A percentile compares a stretch with the other conserved stretches of the same genome.
phyloP scores from a whole-genome alignment of 148 eudicot species.

The Cornus kousa region DNA sequence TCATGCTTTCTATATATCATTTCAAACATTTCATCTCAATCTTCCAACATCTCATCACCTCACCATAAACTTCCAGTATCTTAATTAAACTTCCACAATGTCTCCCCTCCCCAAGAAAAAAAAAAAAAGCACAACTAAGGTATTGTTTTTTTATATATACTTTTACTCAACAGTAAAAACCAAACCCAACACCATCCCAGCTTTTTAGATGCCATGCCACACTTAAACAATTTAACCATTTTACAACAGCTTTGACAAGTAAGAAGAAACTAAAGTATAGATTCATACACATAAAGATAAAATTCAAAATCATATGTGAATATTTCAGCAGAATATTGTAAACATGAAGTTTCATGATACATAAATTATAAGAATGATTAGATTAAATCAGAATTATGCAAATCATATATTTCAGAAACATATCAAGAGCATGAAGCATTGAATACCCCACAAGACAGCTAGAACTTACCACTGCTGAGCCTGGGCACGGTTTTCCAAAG shows the following conservation, averaged over 20 bases:
- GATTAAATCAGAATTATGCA: not conserved
- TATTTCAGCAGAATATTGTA: too few species aligned
- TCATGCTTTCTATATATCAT: not conserved
- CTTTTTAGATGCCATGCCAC: too few species aligned
- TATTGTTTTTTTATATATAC: too few species aligned
- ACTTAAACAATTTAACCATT: too few species aligned
- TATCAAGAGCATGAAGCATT: not conserved
- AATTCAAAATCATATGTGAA: not conserved
- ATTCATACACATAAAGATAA: not conserved
- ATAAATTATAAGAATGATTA: too few species aligned
- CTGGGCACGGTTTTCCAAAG: constrained; percentile 88
- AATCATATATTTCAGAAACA: not conserved
- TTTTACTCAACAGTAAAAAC: not conserved
- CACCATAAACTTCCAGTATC: not conserved
- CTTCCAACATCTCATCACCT: not conserved
- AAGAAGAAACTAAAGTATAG: too few species aligned
- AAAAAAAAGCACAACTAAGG: not conserved
- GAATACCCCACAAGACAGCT: not conserved
- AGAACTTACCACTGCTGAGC: constrained; percentile 82
- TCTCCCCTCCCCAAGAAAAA: too few species aligned
- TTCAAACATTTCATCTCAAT: not conserved
- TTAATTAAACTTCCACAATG: too few species aligned
- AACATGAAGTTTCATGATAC: not conserved
- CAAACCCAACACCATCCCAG: not conserved
- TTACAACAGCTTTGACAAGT: too few species aligned